phyloP scores from a whole-genome alignment of 441 rosid species.

The Eutrema salsugineum region DNA sequence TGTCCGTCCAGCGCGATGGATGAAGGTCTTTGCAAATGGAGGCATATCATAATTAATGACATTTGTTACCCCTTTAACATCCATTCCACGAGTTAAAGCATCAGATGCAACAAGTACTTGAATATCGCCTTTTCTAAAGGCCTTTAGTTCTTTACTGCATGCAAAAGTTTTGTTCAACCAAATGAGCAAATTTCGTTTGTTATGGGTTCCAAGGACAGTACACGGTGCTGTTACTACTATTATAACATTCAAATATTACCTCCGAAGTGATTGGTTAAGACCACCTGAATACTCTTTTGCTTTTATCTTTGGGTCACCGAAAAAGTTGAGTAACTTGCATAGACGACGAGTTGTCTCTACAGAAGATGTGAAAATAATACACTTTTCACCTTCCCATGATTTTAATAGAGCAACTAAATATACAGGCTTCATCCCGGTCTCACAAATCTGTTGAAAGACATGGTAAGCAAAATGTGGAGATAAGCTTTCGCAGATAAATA shows the following conservation, averaged over 20 bases:
- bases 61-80: slow-evolving; percentile 88
- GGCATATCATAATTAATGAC: slow-evolving; percentile 93
- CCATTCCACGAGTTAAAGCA: slow-evolving; percentile 98
- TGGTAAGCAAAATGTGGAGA: neutral
- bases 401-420: slow-evolving; percentile 78
- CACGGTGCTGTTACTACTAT: neutral
- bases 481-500: slow-evolving; percentile 1
- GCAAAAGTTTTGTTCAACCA: neutral
- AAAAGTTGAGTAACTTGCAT: slow-evolving; percentile 72
- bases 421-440: slow-evolving; percentile 67
- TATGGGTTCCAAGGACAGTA: neutral
- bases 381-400: slow-evolving; percentile 70
- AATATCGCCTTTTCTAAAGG: slow-evolving; percentile 70
- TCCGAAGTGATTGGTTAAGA: slow-evolving; percentile 76
- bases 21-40: slow-evolving; percentile 69
- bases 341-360: slow-evolving; percentile 86
- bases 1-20: slow-evolving; percentile 96
- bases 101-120: slow-evolving; percentile 96
- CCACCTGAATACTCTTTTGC: slow-evolving; percentile 90
- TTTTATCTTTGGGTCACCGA: slow-evolving; percentile 67
- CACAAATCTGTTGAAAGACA: slow-evolving; percentile 59
- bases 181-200: neutral
- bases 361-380: slow-evolving; percentile 85
- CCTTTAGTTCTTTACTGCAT: slow-evolving; percentile 86
- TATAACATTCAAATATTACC: slow-evolving; percentile 38